Conservation (phyloP, 2,329 filamentous ascomycete genomes). For the Colletotrichum sp. region DNA sequence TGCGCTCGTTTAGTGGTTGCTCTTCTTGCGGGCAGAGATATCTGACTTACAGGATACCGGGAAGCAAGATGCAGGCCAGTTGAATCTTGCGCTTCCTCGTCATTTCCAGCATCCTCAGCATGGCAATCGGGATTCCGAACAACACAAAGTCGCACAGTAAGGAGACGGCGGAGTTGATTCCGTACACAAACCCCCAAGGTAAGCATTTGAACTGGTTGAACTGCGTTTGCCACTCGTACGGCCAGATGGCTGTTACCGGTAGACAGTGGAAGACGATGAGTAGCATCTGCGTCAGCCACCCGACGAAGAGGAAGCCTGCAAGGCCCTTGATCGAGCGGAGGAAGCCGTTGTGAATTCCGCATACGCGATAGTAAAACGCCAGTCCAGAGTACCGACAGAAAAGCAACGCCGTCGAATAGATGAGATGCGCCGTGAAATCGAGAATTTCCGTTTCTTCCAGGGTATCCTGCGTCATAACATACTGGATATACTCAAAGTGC, state of each 20-base stretch:
- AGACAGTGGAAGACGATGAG: slow-evolving; percentile 56
- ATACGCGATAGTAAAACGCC: slow-evolving; percentile 55
- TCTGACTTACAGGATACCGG: slow-evolving; percentile 49
- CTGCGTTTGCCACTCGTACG: slow-evolving; percentile 51
- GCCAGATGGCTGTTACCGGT: slow-evolving; percentile 56
- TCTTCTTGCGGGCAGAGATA: accelerated
- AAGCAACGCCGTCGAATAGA: slow-evolving; percentile 55
- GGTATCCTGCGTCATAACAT: slow-evolving; percentile 46
- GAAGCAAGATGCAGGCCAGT: slow-evolving; percentile 50
- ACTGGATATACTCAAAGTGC: slow-evolving; percentile 49
- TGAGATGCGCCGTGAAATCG: slow-evolving; percentile 55
- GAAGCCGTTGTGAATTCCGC: slow-evolving; percentile 39
- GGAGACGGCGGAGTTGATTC: slow-evolving; percentile 53
- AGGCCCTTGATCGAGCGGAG: slow-evolving; percentile 38
- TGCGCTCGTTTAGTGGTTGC: slow-evolving; percentile 19
- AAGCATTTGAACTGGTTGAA: slow-evolving; percentile 46
- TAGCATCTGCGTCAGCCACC: slow-evolving; percentile 52
- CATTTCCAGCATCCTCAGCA: slow-evolving; percentile 51
- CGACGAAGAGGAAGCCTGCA: slow-evolving; percentile 40
- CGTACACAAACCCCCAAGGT: slow-evolving; percentile 56
- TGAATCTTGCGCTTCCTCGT: slow-evolving; percentile 48
- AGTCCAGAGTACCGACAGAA: slow-evolving; percentile 56
- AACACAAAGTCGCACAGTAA: slow-evolving; percentile 54
- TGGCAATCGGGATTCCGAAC: slow-evolving; percentile 53
- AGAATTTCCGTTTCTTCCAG: slow-evolving; percentile 48